A percentile compares a stretch with the other conserved stretches of the same genome.
phyloP scores from a whole-genome alignment of 202 grass and related monocot species.

The Cymbopogon flexuosus region DNA sequence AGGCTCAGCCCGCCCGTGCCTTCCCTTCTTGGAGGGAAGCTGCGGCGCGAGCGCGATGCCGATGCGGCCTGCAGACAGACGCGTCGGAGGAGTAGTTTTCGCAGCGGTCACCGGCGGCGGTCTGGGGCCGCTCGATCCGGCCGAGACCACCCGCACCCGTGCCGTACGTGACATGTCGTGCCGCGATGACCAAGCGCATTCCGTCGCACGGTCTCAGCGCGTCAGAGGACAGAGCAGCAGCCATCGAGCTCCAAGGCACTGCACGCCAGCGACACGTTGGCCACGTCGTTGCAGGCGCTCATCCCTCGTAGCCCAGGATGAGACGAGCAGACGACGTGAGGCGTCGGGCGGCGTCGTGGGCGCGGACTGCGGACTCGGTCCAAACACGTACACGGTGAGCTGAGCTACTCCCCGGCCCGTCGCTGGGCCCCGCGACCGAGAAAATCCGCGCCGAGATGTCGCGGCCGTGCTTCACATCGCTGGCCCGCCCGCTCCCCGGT shows the following conservation, averaged over 20 bases:
- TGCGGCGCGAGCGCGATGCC: too few species aligned
- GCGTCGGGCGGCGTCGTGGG: not conserved
- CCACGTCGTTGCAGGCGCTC: not conserved
- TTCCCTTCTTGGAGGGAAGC: too few species aligned
- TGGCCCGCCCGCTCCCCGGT: not conserved
- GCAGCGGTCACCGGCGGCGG: too few species aligned
- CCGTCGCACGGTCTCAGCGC: not conserved
- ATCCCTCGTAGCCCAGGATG: not conserved
- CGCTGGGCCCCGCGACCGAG: not conserved
- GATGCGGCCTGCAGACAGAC: too few species aligned
- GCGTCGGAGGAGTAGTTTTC: too few species aligned
- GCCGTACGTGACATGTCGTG: not conserved
- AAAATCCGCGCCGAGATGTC: conserved; percentile 19
- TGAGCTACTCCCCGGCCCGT: not conserved
- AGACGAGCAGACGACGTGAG: not conserved
- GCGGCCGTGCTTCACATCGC: not conserved
- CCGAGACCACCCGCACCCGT: too few species aligned
- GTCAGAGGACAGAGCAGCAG: not conserved
- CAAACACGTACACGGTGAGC: not conserved
- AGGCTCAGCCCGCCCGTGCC: not conserved
- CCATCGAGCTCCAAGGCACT: not conserved
- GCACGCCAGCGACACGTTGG: not conserved
- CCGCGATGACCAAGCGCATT: not conserved
- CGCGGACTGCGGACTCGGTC: not conserved
- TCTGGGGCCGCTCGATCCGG: too few species aligned